Percentiles rank a stretch among this genome's conserved stretches.
Evolutionary conservation across 2,329 filamentous ascomycete species (phyloP).

Genomic region (Pezicula neosporulosa): DNA sequence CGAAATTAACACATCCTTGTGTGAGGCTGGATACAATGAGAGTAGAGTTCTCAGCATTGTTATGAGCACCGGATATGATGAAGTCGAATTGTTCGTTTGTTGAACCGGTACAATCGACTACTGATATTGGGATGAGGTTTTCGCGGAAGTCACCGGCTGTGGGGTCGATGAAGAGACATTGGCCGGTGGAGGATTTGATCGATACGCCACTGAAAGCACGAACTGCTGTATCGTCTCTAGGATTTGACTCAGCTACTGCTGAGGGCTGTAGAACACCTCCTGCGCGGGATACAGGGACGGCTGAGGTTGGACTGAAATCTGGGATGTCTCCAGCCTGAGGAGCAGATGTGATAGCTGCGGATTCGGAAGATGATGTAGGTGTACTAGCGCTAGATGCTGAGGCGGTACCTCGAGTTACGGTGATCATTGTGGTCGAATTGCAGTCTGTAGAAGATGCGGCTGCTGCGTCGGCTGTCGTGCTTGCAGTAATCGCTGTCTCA

Average conservation of each 20-base stretch:
- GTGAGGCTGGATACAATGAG: conserved; percentile 54
- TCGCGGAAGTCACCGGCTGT: conserved; percentile 42
- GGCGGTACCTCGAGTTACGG: neutral
- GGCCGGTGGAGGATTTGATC: conserved; percentile 37
- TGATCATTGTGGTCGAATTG: neutral
- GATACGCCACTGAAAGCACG: conserved; percentile 35
- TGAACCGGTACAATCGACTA: conserved; percentile 34
- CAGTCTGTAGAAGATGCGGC: conserved; percentile 6
- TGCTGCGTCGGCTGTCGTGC: neutral
- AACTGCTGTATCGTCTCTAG: conserved; percentile 36
- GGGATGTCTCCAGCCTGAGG: neutral
- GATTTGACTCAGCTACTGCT: conserved; percentile 43
- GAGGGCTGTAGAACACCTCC: conserved; percentile 46
- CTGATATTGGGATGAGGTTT: conserved; percentile 39
- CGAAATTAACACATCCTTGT: conserved; percentile 56
- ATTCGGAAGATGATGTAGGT: conserved; percentile 1
- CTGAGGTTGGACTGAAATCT: conserved; percentile 32
- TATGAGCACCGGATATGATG: conserved; percentile 47
- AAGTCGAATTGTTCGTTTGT: conserved; percentile 39
- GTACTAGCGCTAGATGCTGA: neutral
- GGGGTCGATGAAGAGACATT: conserved; percentile 40
- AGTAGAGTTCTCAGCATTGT: conserved; percentile 38
- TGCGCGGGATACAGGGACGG: conserved; percentile 46
- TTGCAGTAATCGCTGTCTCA: neutral
- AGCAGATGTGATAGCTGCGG: conserved; percentile 3